These are phyloP conservation scores for Candida germanica DNA, from an alignment of 805 yeast genomes.

Conservation along the genomic window DNA sequence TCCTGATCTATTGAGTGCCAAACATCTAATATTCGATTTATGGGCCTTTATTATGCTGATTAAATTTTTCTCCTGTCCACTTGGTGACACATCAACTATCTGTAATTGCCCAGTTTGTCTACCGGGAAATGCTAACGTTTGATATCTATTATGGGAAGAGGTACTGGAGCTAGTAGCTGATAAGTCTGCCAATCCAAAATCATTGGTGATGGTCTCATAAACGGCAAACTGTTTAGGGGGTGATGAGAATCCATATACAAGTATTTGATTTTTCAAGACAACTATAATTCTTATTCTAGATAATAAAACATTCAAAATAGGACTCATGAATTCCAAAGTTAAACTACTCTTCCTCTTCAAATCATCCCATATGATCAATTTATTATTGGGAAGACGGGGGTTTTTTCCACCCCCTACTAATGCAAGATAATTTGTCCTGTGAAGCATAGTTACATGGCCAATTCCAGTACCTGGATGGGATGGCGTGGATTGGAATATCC, in stretches of 20 bases:
- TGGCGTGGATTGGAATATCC: constrained; percentile 38
- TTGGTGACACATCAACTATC: constrained; percentile 68
- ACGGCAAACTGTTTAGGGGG: constrained; percentile 67
- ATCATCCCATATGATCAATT: constrained; percentile 90
- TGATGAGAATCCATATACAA: constrained; percentile 76
- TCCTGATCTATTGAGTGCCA: constrained; percentile 63
- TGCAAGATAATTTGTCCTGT: constrained; percentile 87
- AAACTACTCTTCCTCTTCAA: constrained; percentile 70
- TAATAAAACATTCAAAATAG: constrained; percentile 69
- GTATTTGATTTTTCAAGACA: constrained; percentile 62
- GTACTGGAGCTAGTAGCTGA: constrained; percentile 21
- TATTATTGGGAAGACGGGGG: constrained; percentile 76
- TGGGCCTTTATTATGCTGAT: constrained; percentile 78
- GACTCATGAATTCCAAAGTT: constrained; percentile 70
- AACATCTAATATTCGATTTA: constrained; percentile 57
- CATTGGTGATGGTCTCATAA: constrained; percentile 65
- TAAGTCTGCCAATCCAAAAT: constrained; percentile 60
- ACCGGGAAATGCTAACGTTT: constrained; percentile 75
- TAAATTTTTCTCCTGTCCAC: constrained; percentile 58
- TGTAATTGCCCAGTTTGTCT: constrained; percentile 75
- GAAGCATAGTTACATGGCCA: constrained; percentile 76
- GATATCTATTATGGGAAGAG: constrained; percentile 24
- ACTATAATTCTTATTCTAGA: constrained; percentile 76
- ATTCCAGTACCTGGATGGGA: constrained; percentile 50
- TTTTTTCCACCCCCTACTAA: constrained; percentile 84